A percentile compares a stretch with the other conserved stretches of the same genome.
phyloP scores from a whole-genome alignment of 176 grass and related monocot genomes.

The maize (Zea mays) region Zm-B73-REFERENCE-NAM-5.0 NC_050100.1:207580501-207581000 shows the following conservation, averaged over 20 bases:
- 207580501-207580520: neutral
- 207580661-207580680: neutral
- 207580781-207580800: neutral
- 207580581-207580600: neutral
- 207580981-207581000: neutral
- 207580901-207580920: neutral
- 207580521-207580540: neutral
- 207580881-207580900: neutral
- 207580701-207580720: constrained; percentile 29
- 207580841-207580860: constrained; percentile 2
- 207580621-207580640: neutral
- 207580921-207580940: neutral
- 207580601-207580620: constrained; percentile 4
- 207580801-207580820: constrained; percentile 40
- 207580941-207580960: neutral
- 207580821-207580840: constrained; percentile 6
- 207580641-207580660: neutral
- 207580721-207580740: constrained; percentile 25
- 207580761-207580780: neutral
- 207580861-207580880: neutral
- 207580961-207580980: too few relatives aligned
- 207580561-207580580: neutral
- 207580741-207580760: constrained; percentile 8
- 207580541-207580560: neutral
- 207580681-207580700: constrained; percentile 15